Evolutionary conservation across 2,329 filamentous ascomycete species (phyloP).

Genomic region (Colletotrichum neosansevieriae): DNA sequence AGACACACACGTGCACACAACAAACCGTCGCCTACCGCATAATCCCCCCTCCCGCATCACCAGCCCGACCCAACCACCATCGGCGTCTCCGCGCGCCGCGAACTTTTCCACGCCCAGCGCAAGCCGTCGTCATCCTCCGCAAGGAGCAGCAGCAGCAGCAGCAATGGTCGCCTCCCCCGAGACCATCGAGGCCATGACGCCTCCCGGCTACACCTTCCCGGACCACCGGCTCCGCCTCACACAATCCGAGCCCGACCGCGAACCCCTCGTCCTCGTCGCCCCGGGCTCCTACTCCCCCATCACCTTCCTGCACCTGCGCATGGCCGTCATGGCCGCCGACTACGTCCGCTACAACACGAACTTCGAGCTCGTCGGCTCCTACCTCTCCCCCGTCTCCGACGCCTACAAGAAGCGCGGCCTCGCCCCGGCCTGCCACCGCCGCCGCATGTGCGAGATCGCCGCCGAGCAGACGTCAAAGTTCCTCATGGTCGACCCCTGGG

Average conservation of each 20-base stretch:
- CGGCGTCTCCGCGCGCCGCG: slow-evolving; percentile 24
- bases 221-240: slow-evolving; percentile 67
- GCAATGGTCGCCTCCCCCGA: slow-evolving; percentile 39
- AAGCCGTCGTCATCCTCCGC: too few species aligned
- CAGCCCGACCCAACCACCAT: neutral
- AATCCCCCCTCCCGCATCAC: neutral
- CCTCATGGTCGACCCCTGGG: slow-evolving; percentile 91
- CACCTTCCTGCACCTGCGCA: slow-evolving; percentile 82
- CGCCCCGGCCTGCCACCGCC: slow-evolving; percentile 77
- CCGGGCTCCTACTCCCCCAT: slow-evolving; percentile 81
- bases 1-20: slow-evolving; percentile 6
- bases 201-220: slow-evolving; percentile 68
- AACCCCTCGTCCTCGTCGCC: slow-evolving; percentile 75
- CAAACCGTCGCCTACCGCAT: neutral
- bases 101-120: neutral
- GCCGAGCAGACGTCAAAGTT: slow-evolving; percentile 80
- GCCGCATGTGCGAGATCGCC: slow-evolving; percentile 89
- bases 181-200: slow-evolving; percentile 41
- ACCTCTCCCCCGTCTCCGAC: slow-evolving; percentile 78
- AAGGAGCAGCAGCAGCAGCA: slow-evolving; percentile 5
- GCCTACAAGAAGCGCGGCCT: slow-evolving; percentile 84
- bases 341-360: slow-evolving; percentile 77
- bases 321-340: slow-evolving; percentile 90
- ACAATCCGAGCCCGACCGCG: slow-evolving; percentile 67
- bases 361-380: slow-evolving; percentile 89